Base-by-base conservation (phyloP, 108 stramenopile species). In the Stephanodiscus triporus region DNA sequence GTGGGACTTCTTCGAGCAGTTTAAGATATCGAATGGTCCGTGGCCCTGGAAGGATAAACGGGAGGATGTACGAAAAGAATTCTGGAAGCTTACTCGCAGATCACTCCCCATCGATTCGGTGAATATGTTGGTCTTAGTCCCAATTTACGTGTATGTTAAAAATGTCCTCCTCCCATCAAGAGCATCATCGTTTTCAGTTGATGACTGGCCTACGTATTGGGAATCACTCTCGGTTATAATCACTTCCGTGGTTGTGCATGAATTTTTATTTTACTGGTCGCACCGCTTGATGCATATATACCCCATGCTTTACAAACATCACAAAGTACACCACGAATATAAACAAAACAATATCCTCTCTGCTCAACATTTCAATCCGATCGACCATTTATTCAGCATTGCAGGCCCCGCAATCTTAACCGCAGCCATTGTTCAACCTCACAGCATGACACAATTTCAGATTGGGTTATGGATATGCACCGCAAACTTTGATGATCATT, bases 241-340 rank as follows among this genome's bases (percentile, higher is more conserved):
- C 7, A 34, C 53, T 37, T 51, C 73, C 57, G 72, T 58, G 0
- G 26, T 77, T 2, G 13, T 82, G 14, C 81, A 82, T 43, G 81
- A 82, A 77, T 82, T 82, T 42, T 30, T 34, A 14, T 82, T 82
- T 57, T 82, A 82, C 62, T 72, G 65, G 70, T 51, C 76, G 9
- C 76, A 77, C 61, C 47, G 76, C 10, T 16, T 77, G 0, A 68
- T 77, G 70, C 81, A 82, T 45, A 22, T 29, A 8, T 76, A 61
- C 29, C 75, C 75, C 9, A 53, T 47, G 20, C 71, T 82, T 3
- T 82, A 82, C 58, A 72, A 73, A 20, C 77, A 60, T 54, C 81
- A 82, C 59, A 82, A 82, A 37, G 47, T 72, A 14, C 81, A 82
- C 72, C 81, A 82, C 43, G 76, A 82, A 62, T 82, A 82, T 34